These are phyloP conservation scores for Pyricularia sp. DNA, from an alignment of 2,329 filamentous ascomycete species.

Conservation along the genomic window DNA sequence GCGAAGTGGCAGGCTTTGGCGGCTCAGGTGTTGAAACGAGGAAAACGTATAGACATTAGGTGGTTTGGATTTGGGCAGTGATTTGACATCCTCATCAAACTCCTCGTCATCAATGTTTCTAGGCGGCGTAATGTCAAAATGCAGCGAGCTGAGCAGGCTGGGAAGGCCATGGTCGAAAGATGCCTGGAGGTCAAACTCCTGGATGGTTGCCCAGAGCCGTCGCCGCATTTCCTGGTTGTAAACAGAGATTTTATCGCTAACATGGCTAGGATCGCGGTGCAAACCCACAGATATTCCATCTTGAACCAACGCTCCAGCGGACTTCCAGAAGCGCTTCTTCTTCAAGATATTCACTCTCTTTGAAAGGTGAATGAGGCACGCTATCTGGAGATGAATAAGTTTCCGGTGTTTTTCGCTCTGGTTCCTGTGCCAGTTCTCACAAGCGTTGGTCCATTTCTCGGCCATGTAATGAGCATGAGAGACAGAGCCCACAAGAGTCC, in stretches of 20 bases:
- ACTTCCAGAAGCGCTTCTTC: conserved; percentile 52
- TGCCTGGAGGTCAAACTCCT: conserved; percentile 49
- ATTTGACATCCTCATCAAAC: conserved; percentile 34
- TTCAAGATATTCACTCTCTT: conserved; percentile 49
- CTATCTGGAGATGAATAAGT: conserved; percentile 47
- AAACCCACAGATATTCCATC: conserved; percentile 46
- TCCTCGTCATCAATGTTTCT: conserved; percentile 41
- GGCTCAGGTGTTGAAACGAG: conserved; percentile 44
- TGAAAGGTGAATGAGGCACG: conserved; percentile 45
- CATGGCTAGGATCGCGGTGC: conserved; percentile 44
- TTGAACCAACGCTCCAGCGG: conserved; percentile 40
- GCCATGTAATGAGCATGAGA: conserved; percentile 42
- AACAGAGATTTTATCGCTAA: conserved; percentile 39
- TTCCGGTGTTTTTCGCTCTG: conserved; percentile 50
- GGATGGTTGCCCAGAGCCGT: conserved; percentile 47
- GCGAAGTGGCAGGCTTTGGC: conserved; percentile 41
- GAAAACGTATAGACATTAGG: conserved; percentile 42
- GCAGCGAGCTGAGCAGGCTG: conserved; percentile 41
- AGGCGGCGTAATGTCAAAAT: conserved; percentile 41
- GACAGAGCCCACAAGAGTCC: conserved; percentile 45
- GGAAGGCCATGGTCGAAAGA: conserved; percentile 48
- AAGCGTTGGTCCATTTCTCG: conserved; percentile 42
- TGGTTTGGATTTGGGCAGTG: conserved; percentile 37
- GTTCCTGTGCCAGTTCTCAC: conserved; percentile 37
- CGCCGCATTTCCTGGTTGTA: conserved; percentile 51